phyloP scores from a whole-genome alignment of 2,329 filamentous ascomycete genomes.

The Sarocladium strictum region DNA sequence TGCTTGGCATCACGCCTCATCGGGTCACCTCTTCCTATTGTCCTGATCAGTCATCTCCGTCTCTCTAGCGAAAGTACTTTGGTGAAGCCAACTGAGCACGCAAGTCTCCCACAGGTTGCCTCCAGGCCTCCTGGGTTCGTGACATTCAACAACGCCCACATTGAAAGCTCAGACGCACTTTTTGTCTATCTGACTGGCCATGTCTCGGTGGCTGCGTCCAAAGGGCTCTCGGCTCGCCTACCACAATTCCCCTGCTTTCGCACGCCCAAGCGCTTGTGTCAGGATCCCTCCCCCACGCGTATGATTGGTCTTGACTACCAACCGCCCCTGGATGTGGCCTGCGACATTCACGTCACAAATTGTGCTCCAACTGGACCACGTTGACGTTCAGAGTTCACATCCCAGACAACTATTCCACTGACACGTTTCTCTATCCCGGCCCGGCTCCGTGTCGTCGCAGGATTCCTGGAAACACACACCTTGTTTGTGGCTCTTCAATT shows the following conservation, averaged over 20 bases:
- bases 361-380: background rate
- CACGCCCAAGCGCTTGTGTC: background rate
- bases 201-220: background rate
- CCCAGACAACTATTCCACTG: background rate
- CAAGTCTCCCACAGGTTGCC: background rate
- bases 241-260: background rate
- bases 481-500: background rate
- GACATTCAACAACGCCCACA: background rate
- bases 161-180: background rate
- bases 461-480: background rate
- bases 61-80: background rate
- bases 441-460: background rate
- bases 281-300: background rate
- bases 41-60: background rate
- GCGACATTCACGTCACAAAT: background rate
- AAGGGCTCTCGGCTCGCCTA: background rate
- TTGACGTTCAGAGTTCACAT: background rate
- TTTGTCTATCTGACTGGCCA: background rate
- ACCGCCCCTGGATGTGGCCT: background rate
- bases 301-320: background rate
- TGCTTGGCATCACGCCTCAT: slow-evolving; percentile 2
- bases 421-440: background rate
- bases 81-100: background rate
- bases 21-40: background rate
- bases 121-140: background rate